phyloP scores from a whole-genome alignment of 2,329 filamentous ascomycete species.

The Fusarium ramigenum region DNA sequence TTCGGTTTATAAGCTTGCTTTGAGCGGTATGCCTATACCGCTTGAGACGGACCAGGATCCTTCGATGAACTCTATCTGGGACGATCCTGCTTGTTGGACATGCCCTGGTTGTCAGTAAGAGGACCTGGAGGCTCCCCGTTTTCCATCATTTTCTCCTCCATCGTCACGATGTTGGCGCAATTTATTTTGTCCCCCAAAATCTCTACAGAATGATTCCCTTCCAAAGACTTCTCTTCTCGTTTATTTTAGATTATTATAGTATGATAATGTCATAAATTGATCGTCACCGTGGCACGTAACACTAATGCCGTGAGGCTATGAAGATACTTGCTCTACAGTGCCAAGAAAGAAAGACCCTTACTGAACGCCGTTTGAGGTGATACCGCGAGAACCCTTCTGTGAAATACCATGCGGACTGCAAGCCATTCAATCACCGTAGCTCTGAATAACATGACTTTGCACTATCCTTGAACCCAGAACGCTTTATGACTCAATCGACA shows the following conservation, averaged over 20 bases:
- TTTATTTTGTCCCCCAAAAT: background rate
- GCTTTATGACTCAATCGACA: background rate
- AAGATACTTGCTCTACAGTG: fast-evolving
- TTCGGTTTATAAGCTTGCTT: background rate
- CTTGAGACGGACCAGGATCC: background rate
- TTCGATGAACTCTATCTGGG: background rate
- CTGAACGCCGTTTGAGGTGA: too few relatives aligned
- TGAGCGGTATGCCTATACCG: background rate
- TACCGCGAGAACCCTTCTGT: too few relatives aligned
- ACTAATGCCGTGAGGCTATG: fast-evolving
- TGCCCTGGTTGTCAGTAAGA: slow-evolving; percentile 5
- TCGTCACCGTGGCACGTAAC: background rate
- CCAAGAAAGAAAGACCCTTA: too few relatives aligned
- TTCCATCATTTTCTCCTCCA: background rate
- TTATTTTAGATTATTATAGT: background rate
- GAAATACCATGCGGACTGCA: fast-evolving
- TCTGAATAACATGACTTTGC: fast-evolving
- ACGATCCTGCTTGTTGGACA: slow-evolving; percentile 1
- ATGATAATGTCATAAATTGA: background rate
- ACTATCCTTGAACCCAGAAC: background rate
- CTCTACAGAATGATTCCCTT: background rate
- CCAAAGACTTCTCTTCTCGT: background rate
- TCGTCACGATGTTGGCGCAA: background rate
- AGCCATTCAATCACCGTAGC: background rate
- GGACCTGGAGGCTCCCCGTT: fast-evolving